Percentiles rank a stretch among this genome's conserved stretches.
These are phyloP conservation scores for Trypanosoma avium DNA, from an alignment of 208 protist genomes.

Conservation along the genomic window DNA sequence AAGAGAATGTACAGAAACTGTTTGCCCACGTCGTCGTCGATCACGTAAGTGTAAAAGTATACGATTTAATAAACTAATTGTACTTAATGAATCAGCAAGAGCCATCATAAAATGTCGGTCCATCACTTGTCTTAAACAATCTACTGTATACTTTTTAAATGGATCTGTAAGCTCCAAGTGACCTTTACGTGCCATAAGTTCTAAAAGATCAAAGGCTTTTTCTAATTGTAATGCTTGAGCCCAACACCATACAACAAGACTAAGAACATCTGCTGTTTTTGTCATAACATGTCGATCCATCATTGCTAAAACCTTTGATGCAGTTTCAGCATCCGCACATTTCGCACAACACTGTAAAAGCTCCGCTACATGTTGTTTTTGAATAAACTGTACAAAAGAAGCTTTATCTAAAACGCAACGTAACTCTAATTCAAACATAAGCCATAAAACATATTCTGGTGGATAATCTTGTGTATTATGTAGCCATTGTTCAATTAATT, in stretches of 20 bases:
- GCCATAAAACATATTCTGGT: slow-evolving; percentile 79
- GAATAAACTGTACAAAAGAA: slow-evolving; percentile 71
- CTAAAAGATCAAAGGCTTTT: slow-evolving; percentile 73
- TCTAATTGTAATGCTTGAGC: slow-evolving; percentile 63
- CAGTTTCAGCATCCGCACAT: slow-evolving; percentile 64
- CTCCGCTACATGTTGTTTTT: slow-evolving; percentile 69
- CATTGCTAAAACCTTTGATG: slow-evolving; percentile 66
- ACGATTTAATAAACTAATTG: slow-evolving; percentile 41
- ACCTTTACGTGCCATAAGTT: slow-evolving; percentile 79
- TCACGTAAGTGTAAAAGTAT: slow-evolving; percentile 49
- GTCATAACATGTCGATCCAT: slow-evolving; percentile 84
- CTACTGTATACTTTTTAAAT: slow-evolving; percentile 62
- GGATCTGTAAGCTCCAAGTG: slow-evolving; percentile 74
- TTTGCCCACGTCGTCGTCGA: slow-evolving; percentile 33
- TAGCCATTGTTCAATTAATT: slow-evolving; percentile 70
- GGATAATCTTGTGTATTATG: slow-evolving; percentile 41
- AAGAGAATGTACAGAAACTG: slow-evolving; percentile 72
- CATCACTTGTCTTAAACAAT: slow-evolving; percentile 72
- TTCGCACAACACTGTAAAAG: slow-evolving; percentile 79
- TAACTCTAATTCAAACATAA: slow-evolving; percentile 82
- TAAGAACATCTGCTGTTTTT: slow-evolving; percentile 73
- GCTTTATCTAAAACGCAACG: slow-evolving; percentile 78
- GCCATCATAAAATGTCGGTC: slow-evolving; percentile 77
- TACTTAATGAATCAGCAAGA: slow-evolving; percentile 54
- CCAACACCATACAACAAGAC: slow-evolving; percentile 76